Evolutionary conservation across 805 yeast species (phyloP).

Genomic region (Wickerhamomyces alni): DNA sequence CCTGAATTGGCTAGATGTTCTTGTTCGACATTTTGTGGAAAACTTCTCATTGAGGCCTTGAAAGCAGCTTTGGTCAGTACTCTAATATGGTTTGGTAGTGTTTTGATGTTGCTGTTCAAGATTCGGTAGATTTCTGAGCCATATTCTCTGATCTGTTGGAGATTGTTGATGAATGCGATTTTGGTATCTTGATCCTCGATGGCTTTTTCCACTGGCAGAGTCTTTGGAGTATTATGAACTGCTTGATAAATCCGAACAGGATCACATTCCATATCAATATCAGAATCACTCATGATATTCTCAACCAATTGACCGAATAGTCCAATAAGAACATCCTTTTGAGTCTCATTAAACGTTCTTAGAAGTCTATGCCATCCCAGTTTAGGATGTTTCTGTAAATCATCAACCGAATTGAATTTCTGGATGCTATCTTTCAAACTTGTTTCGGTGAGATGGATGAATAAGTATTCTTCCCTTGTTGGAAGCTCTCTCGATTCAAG

Average conservation of each 20-base stretch:
- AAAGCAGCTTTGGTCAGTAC: conserved; percentile 46
- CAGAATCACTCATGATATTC: conserved; percentile 27
- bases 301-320: conserved; percentile 35
- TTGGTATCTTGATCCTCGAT: conserved; percentile 77
- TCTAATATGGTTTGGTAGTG: conserved; percentile 52
- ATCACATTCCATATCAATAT: conserved; percentile 69
- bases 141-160: conserved; percentile 68
- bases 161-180: conserved; percentile 59
- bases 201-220: conserved; percentile 56
- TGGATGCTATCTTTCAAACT: conserved; percentile 29
- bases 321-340: conserved; percentile 24
- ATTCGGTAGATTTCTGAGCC: conserved; percentile 54
- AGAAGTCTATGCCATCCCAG: conserved; percentile 41
- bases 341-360: conserved; percentile 32
- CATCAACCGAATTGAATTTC: conserved; percentile 26
- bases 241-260: conserved; percentile 53
- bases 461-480: conserved; percentile 21
- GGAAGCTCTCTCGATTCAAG: conserved; percentile 21
- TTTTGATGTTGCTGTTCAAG: conserved; percentile 36
- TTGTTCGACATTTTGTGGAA: conserved; percentile 54
- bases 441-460: conserved; percentile 18
- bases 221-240: conserved; percentile 32
- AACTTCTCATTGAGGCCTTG: conserved; percentile 33
- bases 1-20: conserved; percentile 65
- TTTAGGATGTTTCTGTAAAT: conserved; percentile 8